Evolutionary conservation across 1,139 yeast species (phyloP), one percentile per base, ranked within the genome.

Genomic region (Scheffersomyces stambukii): DNA sequence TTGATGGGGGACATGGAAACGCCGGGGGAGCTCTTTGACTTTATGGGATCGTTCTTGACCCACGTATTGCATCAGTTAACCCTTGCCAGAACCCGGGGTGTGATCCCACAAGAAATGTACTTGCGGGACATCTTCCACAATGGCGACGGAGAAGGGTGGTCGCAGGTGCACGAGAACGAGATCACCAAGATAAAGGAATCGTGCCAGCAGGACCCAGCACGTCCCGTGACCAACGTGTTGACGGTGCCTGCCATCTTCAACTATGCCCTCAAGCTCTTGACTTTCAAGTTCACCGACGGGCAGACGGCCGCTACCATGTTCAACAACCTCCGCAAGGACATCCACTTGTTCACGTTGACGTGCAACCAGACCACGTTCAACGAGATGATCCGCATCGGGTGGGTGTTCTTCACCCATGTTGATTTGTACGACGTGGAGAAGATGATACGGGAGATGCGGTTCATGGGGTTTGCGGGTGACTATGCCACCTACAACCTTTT

Each of bases 351-450:
- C 42, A 50, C 66, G 4, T 43, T 60, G 6, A 48, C 57, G 9
- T 63, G 69, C 40, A 64, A 64, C 40, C 72, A 67, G 42, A 58
- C 53, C 18, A 64, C 73, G 1, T 66, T 60, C 37, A 67, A 67
- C 39, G 64, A 64, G 37, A 48, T 65, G 6, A 42, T 67, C 24
- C 50, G 57, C 31, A 46, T 54, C n/a, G 44, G 50, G 22, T 65
- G 72, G 70, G 45, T 65, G 1, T 65, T 46, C 40, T 45, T 48
- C 27, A 72, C 72, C 5, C 63, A 61, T 37, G 42, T 60, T 13
- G 57, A 54, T 30, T 45, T 67, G 20, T 54, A 56, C 36, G 57
- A 54, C 11, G 48, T 67, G 20, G 72, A 65, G 40, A 53, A 51
- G 37, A 40, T 52, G 0, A 46, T 45, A 20, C 46, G 50, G 23